Evolutionary conservation across 768 basidiomycete species (phyloP), one percentile per base, ranked within the genome.

Genomic region (Xerocomellus chrysenteron): DNA sequence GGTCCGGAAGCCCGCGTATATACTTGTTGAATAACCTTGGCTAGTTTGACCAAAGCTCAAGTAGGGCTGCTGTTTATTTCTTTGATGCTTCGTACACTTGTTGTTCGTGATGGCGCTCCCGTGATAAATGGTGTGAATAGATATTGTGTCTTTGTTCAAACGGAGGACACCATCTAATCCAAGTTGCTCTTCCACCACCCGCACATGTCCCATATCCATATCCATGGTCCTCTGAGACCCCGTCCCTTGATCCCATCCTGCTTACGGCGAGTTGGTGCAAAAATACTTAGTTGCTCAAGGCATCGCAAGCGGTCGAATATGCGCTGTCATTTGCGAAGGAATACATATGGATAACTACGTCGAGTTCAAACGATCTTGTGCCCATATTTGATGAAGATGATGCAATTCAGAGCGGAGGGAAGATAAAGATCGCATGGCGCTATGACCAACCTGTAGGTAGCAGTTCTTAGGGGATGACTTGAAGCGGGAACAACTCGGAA

Each of bases 351-450:
- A 70, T 78, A 47, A 80, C 87, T 16, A 54, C 44, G 11, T 61
- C 58, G 26, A 54, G 52, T n/a, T 41, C 63, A 35, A 47, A 30
- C 33, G 53, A 57, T 21, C 48, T 54, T 21, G 50, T 57, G n/a
- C 57, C 64, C 16, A 21, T 56, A 10, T 49, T 49, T 28, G 78
- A 80, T 41, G 74, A 77, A 36, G 65, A 54, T 32, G 65, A 60
- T 35, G 61, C 60, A n/a, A 66, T 68, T 13, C 78, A 78, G 61
- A 67, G 64, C 37, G 80, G 75, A 41, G 78, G 83, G 28, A 86
- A 85, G 64, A 89, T 95, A 61, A 96, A 90, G 76, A 98, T 99
- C 65, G 97, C 97, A 32, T 99, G 97, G 92, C 82, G 97, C 67
- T 99, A 98, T 72, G 92, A 93, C 77, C 44, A 73, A 74, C 59